Evolutionary conservation across 2,329 filamentous ascomycete genomes (phyloP), one percentile per base, ranked within the genome.

Genomic region (Botrytis squamosa): DNA sequence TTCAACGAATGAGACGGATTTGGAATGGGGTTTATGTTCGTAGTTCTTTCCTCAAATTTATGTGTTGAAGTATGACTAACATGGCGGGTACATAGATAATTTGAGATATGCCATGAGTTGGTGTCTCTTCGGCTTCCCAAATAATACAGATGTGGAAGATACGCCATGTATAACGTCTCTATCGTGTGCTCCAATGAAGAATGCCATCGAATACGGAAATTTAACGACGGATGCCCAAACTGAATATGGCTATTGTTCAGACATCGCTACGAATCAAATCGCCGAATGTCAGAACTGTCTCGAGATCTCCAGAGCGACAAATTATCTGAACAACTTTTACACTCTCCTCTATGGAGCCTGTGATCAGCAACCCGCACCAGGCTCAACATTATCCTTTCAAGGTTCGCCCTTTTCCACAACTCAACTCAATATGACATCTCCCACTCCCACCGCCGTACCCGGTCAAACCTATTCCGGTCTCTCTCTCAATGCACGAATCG

Each of bases 11-110:
- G 77, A 85, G 73, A 86, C 88, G 1, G 89, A 91, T 77, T 81
- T 87, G 18, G 83, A 88, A 76, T 86, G 84, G 75, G 82, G 86
- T 69, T 81, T 91, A 25, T 91, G 88, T 90, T 81, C 77, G 88
- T 83, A 25, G 14, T 57, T 65, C 62, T 64, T 66, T 57, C 57
- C 59, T 36, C 16, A 7, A n/a, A 46, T 44, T 0, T 33, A 44
- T 73, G 40, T 40, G 29, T 46, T n/a, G 16, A 40, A 40, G 22
- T 20, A 40, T 70, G 25, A 46, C 62, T 73, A 46, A 70, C 42
- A 33, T 33, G 1, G 62, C 6, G 33, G 42, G 42, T 46, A 33
- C 2, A 20, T 57, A 90, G 88, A 90, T 76, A 91, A 91, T 76
- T 76, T 90, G 70, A 85, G 89, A 78, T 90, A 85, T 77, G 84